Evolutionary conservation across 2,329 filamentous ascomycete species (phyloP), one percentile per base, ranked within the genome.

Genomic region (Aspergillus sp.): DNA sequence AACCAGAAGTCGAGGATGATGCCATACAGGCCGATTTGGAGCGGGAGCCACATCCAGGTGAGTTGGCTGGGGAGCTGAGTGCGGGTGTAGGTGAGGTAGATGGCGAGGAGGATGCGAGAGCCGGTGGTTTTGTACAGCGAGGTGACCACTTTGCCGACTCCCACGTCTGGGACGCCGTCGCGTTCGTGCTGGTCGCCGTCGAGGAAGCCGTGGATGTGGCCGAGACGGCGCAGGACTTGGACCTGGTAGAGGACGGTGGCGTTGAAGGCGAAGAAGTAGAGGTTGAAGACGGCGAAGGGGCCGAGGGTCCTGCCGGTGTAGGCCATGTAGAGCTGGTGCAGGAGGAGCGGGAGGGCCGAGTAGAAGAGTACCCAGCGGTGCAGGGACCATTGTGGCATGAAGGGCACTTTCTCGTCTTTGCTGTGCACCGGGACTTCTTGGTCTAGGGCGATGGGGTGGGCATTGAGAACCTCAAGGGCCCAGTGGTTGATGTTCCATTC

Each of bases 401-500:
- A 61, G 49, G 57, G 60, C n/a, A 59, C 18, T 47, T 59, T 59
- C 14, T 32, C 46, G 6, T 22, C 11, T 29, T 54, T 57, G 18
- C 31, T 12, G 32, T 54, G 52, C 2, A 55, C 42, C 1, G 60
- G 57, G 16, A 72, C 51, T 20, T 67, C 67, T 51, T 69, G 65
- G 54, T 67, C 53, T 6, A 71, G 55, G 10, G 64, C 66, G 24
- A 61, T 63, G 3, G 67, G 68, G 45, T 72, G 62, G 39, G 59
- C 65, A 45, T 71, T 69, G 10, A 69, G 57, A 16, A 63, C 12
- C 16, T 72, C 67, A 7, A 71, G 49, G 26, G 65, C 54, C 65
- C 67, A 67, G 61, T 71, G 70, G 49, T 63, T 52, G 45, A 65
- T 55, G 4, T 46, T 69, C 70, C 69, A 71, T 59, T 63, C 57